phyloP scores from a whole-genome alignment of 164 flowering plant species.

The Tetracentron sinense region DNA sequence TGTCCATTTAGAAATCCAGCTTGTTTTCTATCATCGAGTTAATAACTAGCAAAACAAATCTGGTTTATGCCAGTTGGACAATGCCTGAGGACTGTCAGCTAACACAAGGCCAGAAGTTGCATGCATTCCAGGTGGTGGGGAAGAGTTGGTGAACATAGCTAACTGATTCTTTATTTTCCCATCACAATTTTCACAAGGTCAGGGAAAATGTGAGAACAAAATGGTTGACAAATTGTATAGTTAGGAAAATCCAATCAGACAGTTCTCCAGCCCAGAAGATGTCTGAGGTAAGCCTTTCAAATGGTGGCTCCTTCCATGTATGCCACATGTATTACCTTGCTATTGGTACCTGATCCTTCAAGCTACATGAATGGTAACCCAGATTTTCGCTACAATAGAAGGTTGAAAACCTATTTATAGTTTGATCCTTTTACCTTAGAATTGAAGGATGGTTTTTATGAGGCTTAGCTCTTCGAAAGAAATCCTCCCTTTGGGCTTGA shows the following conservation, averaged over 20 bases:
- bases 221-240: too few species aligned
- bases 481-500: slow-evolving; percentile 97
- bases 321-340: background rate
- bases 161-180: too few species aligned
- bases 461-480: slow-evolving; percentile 77
- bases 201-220: too few species aligned
- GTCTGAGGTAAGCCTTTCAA: background rate
- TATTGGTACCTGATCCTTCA: background rate
- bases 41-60: too few species aligned
- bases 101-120: too few species aligned
- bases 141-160: too few species aligned
- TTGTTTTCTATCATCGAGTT: too few species aligned
- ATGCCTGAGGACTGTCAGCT: too few species aligned
- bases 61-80: too few species aligned
- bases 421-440: slow-evolving; percentile 36
- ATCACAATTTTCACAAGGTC: too few species aligned
- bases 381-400: background rate
- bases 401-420: background rate
- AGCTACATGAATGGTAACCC: background rate
- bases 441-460: slow-evolving; percentile 83
- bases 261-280: background rate
- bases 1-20: too few species aligned
- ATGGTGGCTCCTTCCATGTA: background rate
- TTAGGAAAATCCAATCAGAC: background rate
- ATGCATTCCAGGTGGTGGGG: too few species aligned